A percentile compares a stretch with the other conserved stretches of the same genome.
Conservation (phyloP, 305 asterid genomes). For the Solanum hybrid region DNA sequence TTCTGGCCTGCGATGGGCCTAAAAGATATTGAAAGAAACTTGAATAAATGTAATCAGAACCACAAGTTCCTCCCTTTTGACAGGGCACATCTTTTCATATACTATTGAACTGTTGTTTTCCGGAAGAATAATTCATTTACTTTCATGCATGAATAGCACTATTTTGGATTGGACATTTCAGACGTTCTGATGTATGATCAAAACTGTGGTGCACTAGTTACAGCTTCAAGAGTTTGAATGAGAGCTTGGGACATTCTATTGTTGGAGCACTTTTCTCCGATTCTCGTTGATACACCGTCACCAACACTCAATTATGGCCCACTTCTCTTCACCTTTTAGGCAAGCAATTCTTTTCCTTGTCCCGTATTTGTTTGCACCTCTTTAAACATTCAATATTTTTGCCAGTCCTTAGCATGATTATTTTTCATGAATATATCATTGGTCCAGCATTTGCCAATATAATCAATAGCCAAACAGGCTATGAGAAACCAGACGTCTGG, state of each 20-base stretch:
- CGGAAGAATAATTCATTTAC: background rate
- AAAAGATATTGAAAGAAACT: background rate
- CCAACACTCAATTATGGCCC: background rate
- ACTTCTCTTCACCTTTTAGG: background rate
- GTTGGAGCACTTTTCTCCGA: background rate
- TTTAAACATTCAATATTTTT: too few relatives aligned
- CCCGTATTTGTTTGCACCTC: background rate
- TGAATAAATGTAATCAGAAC: slow-evolving; percentile 2
- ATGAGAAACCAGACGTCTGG: background rate
- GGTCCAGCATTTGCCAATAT: background rate
- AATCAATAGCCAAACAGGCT: background rate
- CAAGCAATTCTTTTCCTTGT: background rate
- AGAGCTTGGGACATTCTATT: background rate
- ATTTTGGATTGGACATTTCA: background rate
- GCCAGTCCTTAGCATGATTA: background rate
- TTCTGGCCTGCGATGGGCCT: background rate
- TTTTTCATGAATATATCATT: background rate
- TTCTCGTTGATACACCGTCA: background rate
- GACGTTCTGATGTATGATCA: background rate
- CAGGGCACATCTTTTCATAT: background rate
- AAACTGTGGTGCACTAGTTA: background rate
- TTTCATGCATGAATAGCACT: background rate
- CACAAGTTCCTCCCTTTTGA: background rate
- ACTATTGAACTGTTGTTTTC: background rate
- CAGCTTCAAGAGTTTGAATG: background rate